Conservation (phyloP, 352 stramenopile species). For the Phytophthora colocasiae region DNA sequence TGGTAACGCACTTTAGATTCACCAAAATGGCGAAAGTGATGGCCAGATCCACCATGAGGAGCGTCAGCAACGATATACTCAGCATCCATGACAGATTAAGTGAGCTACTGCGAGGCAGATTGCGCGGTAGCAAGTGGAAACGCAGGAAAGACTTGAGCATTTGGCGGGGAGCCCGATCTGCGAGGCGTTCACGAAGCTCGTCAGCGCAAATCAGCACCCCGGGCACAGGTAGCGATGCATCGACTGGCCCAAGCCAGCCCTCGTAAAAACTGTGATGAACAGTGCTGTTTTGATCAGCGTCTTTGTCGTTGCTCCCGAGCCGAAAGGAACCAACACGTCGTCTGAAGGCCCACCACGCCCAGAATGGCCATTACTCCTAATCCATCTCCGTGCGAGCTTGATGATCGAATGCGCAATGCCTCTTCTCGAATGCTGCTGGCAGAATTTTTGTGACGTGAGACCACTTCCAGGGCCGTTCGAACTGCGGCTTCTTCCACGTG, state of each 20-base stretch:
- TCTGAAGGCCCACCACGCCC: constrained; percentile 35
- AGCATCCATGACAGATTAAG: constrained; percentile 75
- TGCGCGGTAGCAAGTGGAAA: constrained; percentile 59
- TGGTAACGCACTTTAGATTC: constrained; percentile 81
- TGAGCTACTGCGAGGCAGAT: constrained; percentile 60
- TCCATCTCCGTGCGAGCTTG: constrained; percentile 45
- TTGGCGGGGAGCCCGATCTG: constrained; percentile 47
- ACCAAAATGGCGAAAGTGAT: constrained; percentile 83
- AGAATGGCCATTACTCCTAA: constrained; percentile 33
- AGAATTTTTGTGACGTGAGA: constrained; percentile 18
- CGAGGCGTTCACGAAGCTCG: constrained; percentile 69
- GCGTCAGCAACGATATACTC: constrained; percentile 61
- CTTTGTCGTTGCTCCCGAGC: constrained; percentile 28
- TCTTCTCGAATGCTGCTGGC: constrained; percentile 76
- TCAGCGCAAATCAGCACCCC: constrained; percentile 75
- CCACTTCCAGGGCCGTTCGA: constrained; percentile 21
- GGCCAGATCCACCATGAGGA: constrained; percentile 82
- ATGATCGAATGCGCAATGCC: constrained; percentile 67
- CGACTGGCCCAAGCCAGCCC: constrained; percentile 74
- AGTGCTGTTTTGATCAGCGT: constrained; percentile 31
- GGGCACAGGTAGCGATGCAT: constrained; percentile 74
- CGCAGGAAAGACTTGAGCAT: constrained; percentile 55
- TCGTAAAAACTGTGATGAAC: constrained; percentile 64
- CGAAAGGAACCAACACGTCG: constrained; percentile 39
- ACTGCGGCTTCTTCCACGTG: constrained; percentile 29